Base-by-base conservation (phyloP, 352 stramenopile genomes). In the Pelagophyceae sp. region DNA sequence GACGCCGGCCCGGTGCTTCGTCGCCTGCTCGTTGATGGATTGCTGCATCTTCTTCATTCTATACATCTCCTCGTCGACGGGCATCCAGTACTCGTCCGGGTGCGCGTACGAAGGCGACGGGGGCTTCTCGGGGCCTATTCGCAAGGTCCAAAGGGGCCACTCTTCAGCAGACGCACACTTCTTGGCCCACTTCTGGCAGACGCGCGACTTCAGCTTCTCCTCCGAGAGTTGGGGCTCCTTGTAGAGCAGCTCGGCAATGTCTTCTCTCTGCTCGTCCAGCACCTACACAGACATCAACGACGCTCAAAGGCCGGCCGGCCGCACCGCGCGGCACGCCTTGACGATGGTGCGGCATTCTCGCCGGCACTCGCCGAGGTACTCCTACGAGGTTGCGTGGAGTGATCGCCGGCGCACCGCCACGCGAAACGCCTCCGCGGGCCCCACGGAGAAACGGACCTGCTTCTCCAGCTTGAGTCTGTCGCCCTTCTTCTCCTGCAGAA, bases 21-120 rank as follows among this genome's bases (percentile, higher is more conserved):
- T 58, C 35, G 67, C 67, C 67, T 74, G 67, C 35, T 51, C 33
- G 67, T 74, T 74, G 67, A 74, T 74, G 15, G 35, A 6, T 2
- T 74, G 17, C 67, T 74, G 67, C 67, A 74, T 74, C 35, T 58
- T 51, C 33, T 37, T 31, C 67, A 74, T 74, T 1, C n/a, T 27
- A 23, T 58, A 74, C 67, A 74, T 74, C 38, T 74, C 67, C 67
- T 74, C 67, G 67, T 74, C 67, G 35, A 74, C 35, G 67, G 67
- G 67, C 67, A 74, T 74, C 35, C 33, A 74, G 67, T 74, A 58
- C 67, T 74, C 67, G 67, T 74, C 38, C 35, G 67, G 67, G 67
- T 74, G 67, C 35, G n/a, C 35, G 67, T 74, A 74, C 15, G 5
- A 0, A 11, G 19, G 3, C 11, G 31, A 3, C 33, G 11, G 31